Percentiles rank a stretch among this genome's conserved stretches.
Conservation (phyloP, 1,139 yeast genomes). For the Yamadazyma siamensis region DNA sequence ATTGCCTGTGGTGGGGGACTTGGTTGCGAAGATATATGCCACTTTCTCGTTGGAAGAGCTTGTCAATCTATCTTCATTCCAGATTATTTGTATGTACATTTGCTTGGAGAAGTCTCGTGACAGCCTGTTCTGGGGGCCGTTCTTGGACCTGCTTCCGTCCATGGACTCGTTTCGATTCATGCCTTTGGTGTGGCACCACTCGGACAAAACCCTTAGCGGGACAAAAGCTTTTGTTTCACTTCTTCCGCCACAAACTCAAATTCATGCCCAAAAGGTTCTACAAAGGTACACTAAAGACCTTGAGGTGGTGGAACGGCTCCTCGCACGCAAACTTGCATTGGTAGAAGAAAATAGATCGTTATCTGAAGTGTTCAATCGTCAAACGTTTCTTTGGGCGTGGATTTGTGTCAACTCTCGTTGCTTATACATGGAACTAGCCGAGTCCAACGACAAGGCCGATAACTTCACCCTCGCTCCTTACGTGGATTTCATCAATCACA, state of each 20-base stretch:
- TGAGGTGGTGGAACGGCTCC: conserved; percentile 20
- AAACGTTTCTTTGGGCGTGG: conserved; percentile 41
- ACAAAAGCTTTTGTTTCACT: too few relatives aligned
- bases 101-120: conserved; percentile 42
- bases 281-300: conserved; percentile 38
- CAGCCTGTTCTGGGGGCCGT: conserved; percentile 62
- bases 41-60: conserved; percentile 26
- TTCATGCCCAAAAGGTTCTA: conserved; percentile 34
- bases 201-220: not conserved
- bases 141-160: conserved; percentile 55
- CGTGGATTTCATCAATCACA: conserved; percentile 86
- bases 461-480: conserved; percentile 89
- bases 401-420: conserved; percentile 89
- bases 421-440: conserved; percentile 68
- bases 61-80: conserved; percentile 40
- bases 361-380: conserved; percentile 3
- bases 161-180: conserved; percentile 43
- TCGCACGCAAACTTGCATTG: conserved; percentile 13
- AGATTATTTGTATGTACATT: conserved; percentile 46
- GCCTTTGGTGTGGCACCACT: conserved; percentile 52
- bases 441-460: conserved; percentile 46
- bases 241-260: conserved; percentile 38
- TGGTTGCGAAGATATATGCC: conserved; percentile 31
- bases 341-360: not conserved
- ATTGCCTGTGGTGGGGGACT: conserved; percentile 16